phyloP scores from a whole-genome alignment of 805 yeast genomes.

The Saccharomycopsis oosterbeekiorum region DNA sequence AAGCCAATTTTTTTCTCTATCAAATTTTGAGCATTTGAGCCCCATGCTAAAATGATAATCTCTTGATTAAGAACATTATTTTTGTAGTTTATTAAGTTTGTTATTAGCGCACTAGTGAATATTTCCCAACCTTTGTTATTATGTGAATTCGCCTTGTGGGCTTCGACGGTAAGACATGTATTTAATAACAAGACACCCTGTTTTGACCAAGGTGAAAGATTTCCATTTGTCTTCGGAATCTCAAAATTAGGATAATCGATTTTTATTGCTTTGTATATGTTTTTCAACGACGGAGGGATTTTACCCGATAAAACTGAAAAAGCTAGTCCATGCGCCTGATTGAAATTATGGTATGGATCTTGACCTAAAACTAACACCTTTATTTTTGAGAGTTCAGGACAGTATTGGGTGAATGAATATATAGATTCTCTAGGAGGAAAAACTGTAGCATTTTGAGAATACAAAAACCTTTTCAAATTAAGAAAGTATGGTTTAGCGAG shows the following conservation, averaged over 20 bases:
- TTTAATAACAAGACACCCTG: constrained; percentile 84
- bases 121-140: constrained; percentile 86
- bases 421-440: constrained; percentile 74
- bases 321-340: constrained; percentile 96
- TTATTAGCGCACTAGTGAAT: constrained; percentile 68
- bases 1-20: constrained; percentile 24
- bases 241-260: constrained; percentile 61
- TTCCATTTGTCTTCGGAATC: constrained; percentile 51
- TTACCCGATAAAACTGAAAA: constrained; percentile 63
- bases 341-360: constrained; percentile 88
- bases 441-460: constrained; percentile 39
- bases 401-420: constrained; percentile 85
- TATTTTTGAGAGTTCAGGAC: constrained; percentile 60
- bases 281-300: constrained; percentile 83
- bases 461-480: constrained; percentile 39
- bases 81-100: constrained; percentile 40
- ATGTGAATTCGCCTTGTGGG: constrained; percentile 90
- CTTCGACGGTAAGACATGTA: constrained; percentile 83
- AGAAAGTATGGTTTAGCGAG: constrained; percentile 80
- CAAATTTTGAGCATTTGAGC: constrained; percentile 60
- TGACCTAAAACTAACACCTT: constrained; percentile 84
- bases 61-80: constrained; percentile 35
- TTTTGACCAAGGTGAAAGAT: constrained; percentile 73
- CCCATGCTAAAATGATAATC: constrained; percentile 75
- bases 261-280: constrained; percentile 72